phyloP scores from a whole-genome alignment of 1,284 basidiomycete genomes.

The Sutorius eximius region DNA sequence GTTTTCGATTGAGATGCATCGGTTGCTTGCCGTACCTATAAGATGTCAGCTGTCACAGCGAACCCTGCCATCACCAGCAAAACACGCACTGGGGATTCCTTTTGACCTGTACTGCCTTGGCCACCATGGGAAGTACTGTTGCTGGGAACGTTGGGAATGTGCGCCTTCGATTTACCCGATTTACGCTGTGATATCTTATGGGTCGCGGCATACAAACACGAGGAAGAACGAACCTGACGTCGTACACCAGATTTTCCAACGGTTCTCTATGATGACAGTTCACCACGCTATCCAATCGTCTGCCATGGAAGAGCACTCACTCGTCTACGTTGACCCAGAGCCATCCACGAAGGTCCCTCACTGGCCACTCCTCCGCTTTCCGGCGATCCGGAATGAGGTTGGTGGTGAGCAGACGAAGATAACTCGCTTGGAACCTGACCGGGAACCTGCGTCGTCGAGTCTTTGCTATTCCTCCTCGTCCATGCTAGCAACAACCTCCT shows the following conservation, averaged over 20 bases:
- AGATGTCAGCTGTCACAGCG: not conserved
- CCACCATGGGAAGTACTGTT: not conserved
- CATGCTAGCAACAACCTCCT: not conserved
- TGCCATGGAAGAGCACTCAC: not conserved
- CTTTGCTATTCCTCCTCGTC: not conserved
- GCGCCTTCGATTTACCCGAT: not conserved
- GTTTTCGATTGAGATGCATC: too few species aligned
- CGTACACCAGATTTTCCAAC: not conserved
- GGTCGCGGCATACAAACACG: not conserved
- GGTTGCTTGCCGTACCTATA: not conserved
- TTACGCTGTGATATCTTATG: not conserved
- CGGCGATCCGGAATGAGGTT: not conserved
- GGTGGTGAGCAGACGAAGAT: not conserved
- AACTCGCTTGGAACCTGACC: not conserved
- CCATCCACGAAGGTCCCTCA: not conserved
- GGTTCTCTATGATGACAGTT: not conserved
- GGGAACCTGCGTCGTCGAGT: not conserved
- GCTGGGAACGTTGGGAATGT: too few species aligned
- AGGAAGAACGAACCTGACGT: not conserved
- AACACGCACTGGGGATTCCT: not conserved
- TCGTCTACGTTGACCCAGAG: not conserved
- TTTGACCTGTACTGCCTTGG: not conserved
- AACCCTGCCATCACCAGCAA: not conserved
- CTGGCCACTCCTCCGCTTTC: not conserved
- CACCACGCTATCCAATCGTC: not conserved